Conservation (phyloP, 2,329 filamentous ascomycete species). For the Clonostachys rhizophaga region DNA sequence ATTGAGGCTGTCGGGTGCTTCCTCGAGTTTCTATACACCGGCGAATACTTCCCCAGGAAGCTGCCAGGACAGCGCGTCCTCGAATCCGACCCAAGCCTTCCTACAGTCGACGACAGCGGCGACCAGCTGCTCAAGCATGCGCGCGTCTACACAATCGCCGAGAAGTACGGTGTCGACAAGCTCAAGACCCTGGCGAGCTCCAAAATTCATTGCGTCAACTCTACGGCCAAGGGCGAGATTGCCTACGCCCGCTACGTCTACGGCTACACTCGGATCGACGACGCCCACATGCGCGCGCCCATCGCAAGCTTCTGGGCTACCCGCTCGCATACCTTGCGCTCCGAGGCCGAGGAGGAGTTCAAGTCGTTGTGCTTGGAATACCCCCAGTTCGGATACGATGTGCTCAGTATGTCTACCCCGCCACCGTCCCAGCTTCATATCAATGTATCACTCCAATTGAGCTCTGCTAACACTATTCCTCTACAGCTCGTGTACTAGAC, state of each 20-base stretch:
- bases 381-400: constrained; percentile 89
- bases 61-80: constrained; percentile 59
- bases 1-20: constrained; percentile 28
- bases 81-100: constrained; percentile 62
- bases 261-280: constrained; percentile 64
- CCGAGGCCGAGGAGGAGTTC: constrained; percentile 86
- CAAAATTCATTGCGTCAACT: constrained; percentile 91
- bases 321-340: constrained; percentile 71
- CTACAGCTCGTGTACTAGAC: constrained; percentile 56
- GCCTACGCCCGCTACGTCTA: constrained; percentile 90
- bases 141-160: constrained; percentile 82
- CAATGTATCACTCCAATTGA: constrained; percentile 1
- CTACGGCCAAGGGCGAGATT: constrained; percentile 85
- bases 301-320: constrained; percentile 90
- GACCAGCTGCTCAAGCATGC: constrained; percentile 84
- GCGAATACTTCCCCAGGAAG: constrained; percentile 67
- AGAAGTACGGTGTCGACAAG: constrained; percentile 64
- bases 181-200: constrained; percentile 75
- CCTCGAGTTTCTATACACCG: constrained; percentile 34
- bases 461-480: constrained; percentile 6
- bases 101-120: constrained; percentile 70
- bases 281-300: constrained; percentile 71
- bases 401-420: constrained; percentile 61
- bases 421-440: constrained; percentile 5
- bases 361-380: constrained; percentile 79